Evolutionary conservation across 345 rosid species (phyloP).

Genomic region (Toxicodendron radicans): DNA sequence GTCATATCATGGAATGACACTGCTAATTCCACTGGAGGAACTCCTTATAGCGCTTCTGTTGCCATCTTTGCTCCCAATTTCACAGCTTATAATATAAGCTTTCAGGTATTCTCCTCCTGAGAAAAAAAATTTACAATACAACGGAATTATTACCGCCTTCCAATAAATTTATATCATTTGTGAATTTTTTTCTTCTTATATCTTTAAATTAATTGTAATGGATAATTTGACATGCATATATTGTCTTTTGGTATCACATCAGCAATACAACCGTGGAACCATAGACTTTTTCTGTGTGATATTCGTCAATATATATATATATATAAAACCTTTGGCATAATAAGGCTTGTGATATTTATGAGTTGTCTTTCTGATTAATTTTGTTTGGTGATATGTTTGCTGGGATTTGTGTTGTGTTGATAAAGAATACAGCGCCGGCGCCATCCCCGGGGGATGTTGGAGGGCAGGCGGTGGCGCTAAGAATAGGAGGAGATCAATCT

Average conservation of each 20-base stretch:
- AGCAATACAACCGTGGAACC: no score
- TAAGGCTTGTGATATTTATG: neutral
- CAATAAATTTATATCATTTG: no score
- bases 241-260: no score
- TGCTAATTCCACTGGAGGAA: constrained; percentile 73
- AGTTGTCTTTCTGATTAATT: neutral
- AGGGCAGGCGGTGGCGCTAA: constrained; percentile 82
- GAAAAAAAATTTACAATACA: no score
- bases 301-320: no score
- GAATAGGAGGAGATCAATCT: constrained; percentile 71
- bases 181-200: no score
- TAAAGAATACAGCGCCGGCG: constrained; percentile 66
- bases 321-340: no score
- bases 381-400: constrained; percentile 4
- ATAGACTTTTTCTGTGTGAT: no score
- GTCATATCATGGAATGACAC: constrained; percentile 84
- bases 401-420: neutral
- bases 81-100: constrained; percentile 78
- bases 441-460: constrained; percentile 67
- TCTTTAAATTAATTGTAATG: neutral
- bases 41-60: constrained; percentile 62
- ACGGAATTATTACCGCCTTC: no score
- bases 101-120: constrained; percentile 44
- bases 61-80: constrained; percentile 65
- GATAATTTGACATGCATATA: no score